Evolutionary conservation across 2,329 filamentous ascomycete species (phyloP).

Genomic region (Leptographium flavum): DNA sequence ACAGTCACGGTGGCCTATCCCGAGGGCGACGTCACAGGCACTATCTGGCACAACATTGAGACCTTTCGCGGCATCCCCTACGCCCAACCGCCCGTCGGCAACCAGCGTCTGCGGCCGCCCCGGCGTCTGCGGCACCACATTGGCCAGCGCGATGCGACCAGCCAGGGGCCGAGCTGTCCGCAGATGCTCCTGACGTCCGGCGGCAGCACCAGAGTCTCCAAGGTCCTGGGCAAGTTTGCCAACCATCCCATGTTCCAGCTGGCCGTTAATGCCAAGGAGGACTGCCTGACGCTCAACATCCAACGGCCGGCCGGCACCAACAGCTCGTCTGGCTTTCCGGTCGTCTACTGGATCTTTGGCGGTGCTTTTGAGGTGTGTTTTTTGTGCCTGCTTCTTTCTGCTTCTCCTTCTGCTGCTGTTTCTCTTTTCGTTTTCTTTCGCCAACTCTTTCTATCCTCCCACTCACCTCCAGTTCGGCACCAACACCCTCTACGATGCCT

Average conservation of each 20-base stretch:
- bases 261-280: constrained; percentile 40
- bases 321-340: constrained; percentile 42
- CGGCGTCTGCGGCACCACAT: constrained; percentile 40
- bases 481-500: constrained; percentile 36
- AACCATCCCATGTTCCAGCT: constrained; percentile 43
- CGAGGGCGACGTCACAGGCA: constrained; percentile 6
- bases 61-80: constrained; percentile 64
- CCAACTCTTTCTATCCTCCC: too few species aligned
- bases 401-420: neutral
- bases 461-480: constrained; percentile 25
- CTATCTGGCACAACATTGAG: constrained; percentile 33
- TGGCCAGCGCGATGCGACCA: constrained; percentile 47
- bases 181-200: constrained; percentile 51
- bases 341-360: constrained; percentile 58
- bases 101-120: constrained; percentile 55
- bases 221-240: constrained; percentile 34
- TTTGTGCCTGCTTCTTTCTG: neutral
- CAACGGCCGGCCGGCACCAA: constrained; percentile 42
- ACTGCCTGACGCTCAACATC: constrained; percentile 49
- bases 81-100: constrained; percentile 52
- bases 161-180: constrained; percentile 47
- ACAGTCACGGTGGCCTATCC: constrained; percentile 5
- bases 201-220: constrained; percentile 25
- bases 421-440: too few species aligned
- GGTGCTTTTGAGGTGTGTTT: constrained; percentile 41